These are phyloP conservation scores for Schizochytrium sp. DNA, from an alignment of 108 stramenopile genomes.

Conservation along the genomic window DNA sequence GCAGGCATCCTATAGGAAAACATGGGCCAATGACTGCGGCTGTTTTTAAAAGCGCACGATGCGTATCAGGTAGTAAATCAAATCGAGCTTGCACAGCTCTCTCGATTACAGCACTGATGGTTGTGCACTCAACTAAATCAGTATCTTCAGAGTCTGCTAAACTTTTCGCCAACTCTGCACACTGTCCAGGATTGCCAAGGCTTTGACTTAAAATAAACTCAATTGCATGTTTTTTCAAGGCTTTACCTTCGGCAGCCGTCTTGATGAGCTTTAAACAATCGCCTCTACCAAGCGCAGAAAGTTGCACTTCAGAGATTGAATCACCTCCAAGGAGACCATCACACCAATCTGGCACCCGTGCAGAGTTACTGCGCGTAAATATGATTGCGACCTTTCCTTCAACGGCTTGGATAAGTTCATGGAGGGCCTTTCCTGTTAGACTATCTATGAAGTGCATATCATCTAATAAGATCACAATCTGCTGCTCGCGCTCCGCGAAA, in stretches of 20 bases:
- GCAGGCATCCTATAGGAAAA: slow-evolving; percentile 24
- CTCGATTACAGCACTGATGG: slow-evolving; percentile 1
- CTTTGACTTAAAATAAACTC: slow-evolving; percentile 27
- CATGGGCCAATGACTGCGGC: slow-evolving; percentile 21
- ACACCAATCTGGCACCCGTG: background rate
- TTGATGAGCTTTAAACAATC: background rate
- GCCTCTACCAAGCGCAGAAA: background rate
- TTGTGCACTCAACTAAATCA: background rate
- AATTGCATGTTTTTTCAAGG: background rate
- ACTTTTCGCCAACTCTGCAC: background rate
- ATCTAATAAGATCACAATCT: slow-evolving; percentile 35
- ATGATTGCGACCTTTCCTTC: background rate
- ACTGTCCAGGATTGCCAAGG: slow-evolving; percentile 8
- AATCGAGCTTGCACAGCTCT: slow-evolving; percentile 33
- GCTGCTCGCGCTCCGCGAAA: background rate
- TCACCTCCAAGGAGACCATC: background rate
- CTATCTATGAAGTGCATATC: slow-evolving; percentile 36
- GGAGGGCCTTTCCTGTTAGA: slow-evolving; percentile 4
- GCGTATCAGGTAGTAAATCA: slow-evolving; percentile 34
- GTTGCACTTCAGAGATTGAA: background rate
- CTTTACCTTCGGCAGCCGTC: background rate
- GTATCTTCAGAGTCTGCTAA: background rate
- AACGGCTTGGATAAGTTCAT: background rate
- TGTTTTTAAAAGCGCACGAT: slow-evolving; percentile 58
- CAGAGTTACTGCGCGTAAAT: background rate